Conservation (phyloP, 2,329 filamentous ascomycete genomes). For the Sclerotinia spermophila region DNA sequence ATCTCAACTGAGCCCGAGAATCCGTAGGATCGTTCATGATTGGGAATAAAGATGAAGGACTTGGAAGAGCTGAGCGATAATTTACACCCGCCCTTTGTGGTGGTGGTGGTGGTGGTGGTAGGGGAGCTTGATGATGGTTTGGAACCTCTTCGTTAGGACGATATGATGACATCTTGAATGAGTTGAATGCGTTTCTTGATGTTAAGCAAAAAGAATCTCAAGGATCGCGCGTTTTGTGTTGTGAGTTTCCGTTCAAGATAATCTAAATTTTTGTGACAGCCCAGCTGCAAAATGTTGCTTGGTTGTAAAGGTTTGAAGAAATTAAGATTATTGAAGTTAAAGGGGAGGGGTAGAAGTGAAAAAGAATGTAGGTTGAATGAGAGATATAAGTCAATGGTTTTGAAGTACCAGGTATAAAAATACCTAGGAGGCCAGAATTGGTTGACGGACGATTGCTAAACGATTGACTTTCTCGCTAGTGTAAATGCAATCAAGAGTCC, state of each 20-base stretch:
- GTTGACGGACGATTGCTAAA: not conserved
- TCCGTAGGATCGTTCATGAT: not conserved
- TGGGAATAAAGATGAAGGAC: not conserved
- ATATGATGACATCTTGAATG: not conserved
- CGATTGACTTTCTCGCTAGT: not conserved
- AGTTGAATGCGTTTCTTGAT: not conserved
- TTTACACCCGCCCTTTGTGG: not conserved
- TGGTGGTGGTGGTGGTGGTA: too few species aligned
- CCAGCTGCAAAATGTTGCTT: conserved; percentile 2
- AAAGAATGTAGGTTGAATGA: not conserved
- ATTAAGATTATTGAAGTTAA: conserved; percentile 2
- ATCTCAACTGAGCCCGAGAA: rapidly evolving
- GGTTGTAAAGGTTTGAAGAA: not conserved
- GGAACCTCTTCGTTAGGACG: not conserved
- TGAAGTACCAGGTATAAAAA: not conserved
- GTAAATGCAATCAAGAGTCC: too few species aligned
- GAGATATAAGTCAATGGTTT: too few species aligned
- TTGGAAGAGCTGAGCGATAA: not conserved
- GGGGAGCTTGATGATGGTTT: not conserved
- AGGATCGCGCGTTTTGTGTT: too few species aligned
- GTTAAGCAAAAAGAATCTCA: not conserved
- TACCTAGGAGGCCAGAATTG: not conserved
- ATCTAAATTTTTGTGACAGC: not conserved
- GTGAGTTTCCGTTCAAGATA: not conserved
- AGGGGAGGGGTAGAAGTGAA: not conserved